Evolutionary conservation across 495 filamentous ascomycete species (phyloP).

Genomic region (Neurospora pannonica): DNA sequence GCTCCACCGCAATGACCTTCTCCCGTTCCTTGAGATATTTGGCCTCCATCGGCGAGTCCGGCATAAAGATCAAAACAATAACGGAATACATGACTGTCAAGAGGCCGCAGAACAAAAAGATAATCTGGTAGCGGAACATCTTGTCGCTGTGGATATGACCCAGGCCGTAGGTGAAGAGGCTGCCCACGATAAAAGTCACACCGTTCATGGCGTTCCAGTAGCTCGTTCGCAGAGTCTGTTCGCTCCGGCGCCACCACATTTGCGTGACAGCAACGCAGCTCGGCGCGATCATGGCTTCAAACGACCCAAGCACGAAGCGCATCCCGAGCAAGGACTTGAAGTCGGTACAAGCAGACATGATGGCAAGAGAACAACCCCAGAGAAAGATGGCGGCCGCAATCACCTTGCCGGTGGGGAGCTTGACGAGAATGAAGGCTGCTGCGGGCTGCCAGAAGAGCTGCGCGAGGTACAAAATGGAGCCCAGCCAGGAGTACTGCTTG

Average conservation of each 20-base stretch:
- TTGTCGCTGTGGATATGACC: slow-evolving; percentile 45
- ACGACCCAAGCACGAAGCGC: slow-evolving; percentile 33
- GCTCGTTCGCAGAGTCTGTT: slow-evolving; percentile 41
- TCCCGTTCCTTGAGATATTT: slow-evolving; percentile 51
- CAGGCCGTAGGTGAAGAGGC: slow-evolving; percentile 48
- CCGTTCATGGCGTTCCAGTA: slow-evolving; percentile 48
- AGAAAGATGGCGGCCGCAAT: slow-evolving; percentile 29
- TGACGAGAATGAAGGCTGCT: slow-evolving; percentile 39
- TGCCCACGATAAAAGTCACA: slow-evolving; percentile 36
- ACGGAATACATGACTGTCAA: slow-evolving; percentile 34
- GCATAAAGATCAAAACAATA: slow-evolving; percentile 38
- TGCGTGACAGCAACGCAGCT: slow-evolving; percentile 43
- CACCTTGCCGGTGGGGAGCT: slow-evolving; percentile 38
- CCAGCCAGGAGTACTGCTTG: slow-evolving; percentile 39
- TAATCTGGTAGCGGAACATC: slow-evolving; percentile 50
- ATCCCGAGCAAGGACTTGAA: slow-evolving; percentile 36
- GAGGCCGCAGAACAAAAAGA: slow-evolving; percentile 47
- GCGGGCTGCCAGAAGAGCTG: slow-evolving; percentile 37
- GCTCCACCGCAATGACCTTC: slow-evolving; percentile 51
- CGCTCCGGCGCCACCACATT: slow-evolving; percentile 45
- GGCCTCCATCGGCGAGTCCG: slow-evolving; percentile 50
- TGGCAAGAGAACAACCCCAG: slow-evolving; percentile 30
- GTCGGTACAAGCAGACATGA: slow-evolving; percentile 32
- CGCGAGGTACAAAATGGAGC: slow-evolving; percentile 35
- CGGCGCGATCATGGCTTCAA: slow-evolving; percentile 38